These are phyloP conservation scores for Mortierella sp. DNA, from an alignment of 371 early-diverging fungal genomes.

Conservation along the genomic window DNA sequence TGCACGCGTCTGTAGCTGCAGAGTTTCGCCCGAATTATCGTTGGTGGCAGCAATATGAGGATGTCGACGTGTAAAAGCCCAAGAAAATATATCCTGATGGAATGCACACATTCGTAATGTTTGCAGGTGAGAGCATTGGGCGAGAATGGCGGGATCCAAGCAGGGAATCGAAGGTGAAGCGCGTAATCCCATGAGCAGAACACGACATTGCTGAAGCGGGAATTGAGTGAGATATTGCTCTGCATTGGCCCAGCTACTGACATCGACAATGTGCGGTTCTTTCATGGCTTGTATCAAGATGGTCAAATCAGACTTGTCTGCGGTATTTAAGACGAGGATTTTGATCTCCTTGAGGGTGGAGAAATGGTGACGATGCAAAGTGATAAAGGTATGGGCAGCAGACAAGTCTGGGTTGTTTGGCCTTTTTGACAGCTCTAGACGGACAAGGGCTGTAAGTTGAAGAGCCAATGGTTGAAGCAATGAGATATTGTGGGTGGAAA, in stretches of 20 bases:
- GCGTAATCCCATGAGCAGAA: slow-evolving; percentile 21
- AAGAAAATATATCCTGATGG: slow-evolving; percentile 26
- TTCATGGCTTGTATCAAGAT: slow-evolving; percentile 27
- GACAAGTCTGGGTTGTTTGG: neutral
- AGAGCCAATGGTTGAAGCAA: slow-evolving; percentile 6
- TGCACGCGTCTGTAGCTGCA: neutral
- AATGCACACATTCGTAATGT: slow-evolving; percentile 25
- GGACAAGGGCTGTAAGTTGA: slow-evolving; percentile 22
- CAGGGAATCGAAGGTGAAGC: neutral
- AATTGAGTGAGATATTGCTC: slow-evolving; percentile 15
- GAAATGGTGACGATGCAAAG: slow-evolving; percentile 10
- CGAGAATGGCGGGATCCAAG: slow-evolving; percentile 3
- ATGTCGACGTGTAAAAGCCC: slow-evolving; percentile 6
- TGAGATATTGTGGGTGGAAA: slow-evolving; percentile 14
- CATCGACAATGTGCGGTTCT: slow-evolving; percentile 18
- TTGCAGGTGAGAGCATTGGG: neutral
- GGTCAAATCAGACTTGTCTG: slow-evolving; percentile 8
- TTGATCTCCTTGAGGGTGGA: slow-evolving; percentile 32
- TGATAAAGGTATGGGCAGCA: slow-evolving; percentile 14
- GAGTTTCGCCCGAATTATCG: neutral
- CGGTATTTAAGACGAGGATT: neutral
- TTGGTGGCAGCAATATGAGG: neutral
- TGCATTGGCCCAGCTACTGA: slow-evolving; percentile 26
- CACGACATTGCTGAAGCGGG: slow-evolving; percentile 18
- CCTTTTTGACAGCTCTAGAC: slow-evolving; percentile 20